Conservation (phyloP, 164 flowering plant genomes). For the Vitis amurensis region DNA sequence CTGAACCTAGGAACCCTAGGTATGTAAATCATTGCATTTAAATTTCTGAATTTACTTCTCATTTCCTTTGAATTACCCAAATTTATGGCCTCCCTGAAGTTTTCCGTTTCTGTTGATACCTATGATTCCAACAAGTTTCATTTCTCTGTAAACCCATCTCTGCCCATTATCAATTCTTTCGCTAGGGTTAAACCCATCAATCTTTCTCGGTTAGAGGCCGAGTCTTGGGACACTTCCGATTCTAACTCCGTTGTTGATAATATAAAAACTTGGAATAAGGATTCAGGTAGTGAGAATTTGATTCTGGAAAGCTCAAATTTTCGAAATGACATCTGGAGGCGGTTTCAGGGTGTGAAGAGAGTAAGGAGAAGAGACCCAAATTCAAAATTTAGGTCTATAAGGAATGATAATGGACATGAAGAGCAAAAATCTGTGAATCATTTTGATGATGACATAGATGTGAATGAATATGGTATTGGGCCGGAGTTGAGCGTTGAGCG, state of each 20-base stretch:
- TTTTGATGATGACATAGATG: conserved; percentile 31
- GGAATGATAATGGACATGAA: conserved; percentile 9
- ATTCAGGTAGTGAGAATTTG: conserved; percentile 8
- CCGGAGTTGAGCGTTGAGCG: conserved; percentile 43
- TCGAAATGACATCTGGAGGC: conserved; percentile 11
- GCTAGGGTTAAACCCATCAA: conserved; percentile 24
- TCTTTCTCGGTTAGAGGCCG: conserved; percentile 26
- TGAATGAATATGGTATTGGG: conserved; percentile 27
- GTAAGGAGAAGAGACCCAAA: conserved; percentile 15
- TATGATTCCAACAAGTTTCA: conserved; percentile 31
- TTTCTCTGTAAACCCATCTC: conserved; percentile 15
- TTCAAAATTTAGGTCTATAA: conserved; percentile 11
- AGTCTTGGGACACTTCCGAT: neutral
- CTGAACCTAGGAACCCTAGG: no score
- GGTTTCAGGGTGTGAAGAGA: conserved; percentile 25
- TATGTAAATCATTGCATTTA: no score
- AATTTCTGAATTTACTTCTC: no score
- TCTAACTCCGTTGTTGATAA: neutral
- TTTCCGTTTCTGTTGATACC: conserved; percentile 31
- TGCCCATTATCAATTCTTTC: conserved; percentile 16
- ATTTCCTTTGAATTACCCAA: no score
- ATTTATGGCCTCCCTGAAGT: conserved; percentile 43
- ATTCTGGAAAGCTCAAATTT: conserved; percentile 10
- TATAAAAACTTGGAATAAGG: neutral
- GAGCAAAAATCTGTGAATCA: conserved; percentile 9